A percentile compares a stretch with the other conserved stretches of the same genome.
phyloP scores from a whole-genome alignment of 2,329 filamentous ascomycete species.

The Hypoxylon sp. region DNA sequence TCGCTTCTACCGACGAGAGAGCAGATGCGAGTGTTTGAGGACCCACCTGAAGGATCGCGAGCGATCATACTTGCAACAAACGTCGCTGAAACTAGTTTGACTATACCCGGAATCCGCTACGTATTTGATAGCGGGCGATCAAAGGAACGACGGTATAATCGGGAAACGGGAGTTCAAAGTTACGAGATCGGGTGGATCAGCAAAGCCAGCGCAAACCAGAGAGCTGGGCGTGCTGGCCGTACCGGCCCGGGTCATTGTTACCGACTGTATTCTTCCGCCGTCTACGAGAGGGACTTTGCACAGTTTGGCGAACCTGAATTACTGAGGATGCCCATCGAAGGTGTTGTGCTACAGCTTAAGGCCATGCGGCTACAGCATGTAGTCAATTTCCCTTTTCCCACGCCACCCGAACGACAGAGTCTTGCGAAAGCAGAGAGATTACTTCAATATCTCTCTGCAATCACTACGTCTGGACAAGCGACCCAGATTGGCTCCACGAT shows the following conservation, averaged over 20 bases:
- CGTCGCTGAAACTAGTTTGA: conserved; percentile 96
- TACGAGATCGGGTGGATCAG: conserved; percentile 98
- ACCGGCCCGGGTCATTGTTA: conserved; percentile 98
- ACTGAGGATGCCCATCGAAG: conserved; percentile 90
- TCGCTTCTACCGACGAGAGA: conserved; percentile 91
- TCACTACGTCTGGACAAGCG: conserved; percentile 77
- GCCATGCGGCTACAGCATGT: conserved; percentile 92
- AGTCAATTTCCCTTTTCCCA: conserved; percentile 95
- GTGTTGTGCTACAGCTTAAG: conserved; percentile 92
- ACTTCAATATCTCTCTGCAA: conserved; percentile 84
- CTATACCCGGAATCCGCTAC: conserved; percentile 93
- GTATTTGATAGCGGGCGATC: conserved; percentile 85
- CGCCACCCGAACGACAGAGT: conserved; percentile 80
- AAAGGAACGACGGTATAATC: conserved; percentile 91
- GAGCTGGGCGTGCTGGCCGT: conserved; percentile 92
- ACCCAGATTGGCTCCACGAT: conserved; percentile 84
- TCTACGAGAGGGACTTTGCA: conserved; percentile 89
- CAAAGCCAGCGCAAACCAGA: conserved; percentile 93
- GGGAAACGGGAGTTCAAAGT: conserved; percentile 90
- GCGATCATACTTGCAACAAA: conserved; percentile 94
- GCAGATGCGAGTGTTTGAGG: conserved; percentile 90
- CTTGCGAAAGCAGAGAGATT: conserved; percentile 87
- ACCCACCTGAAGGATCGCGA: conserved; percentile 82
- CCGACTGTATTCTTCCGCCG: conserved; percentile 90
- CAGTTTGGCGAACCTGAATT: conserved; percentile 91